Conservation (phyloP, 257 asterid species). For the Apocynum venetum region DNA sequence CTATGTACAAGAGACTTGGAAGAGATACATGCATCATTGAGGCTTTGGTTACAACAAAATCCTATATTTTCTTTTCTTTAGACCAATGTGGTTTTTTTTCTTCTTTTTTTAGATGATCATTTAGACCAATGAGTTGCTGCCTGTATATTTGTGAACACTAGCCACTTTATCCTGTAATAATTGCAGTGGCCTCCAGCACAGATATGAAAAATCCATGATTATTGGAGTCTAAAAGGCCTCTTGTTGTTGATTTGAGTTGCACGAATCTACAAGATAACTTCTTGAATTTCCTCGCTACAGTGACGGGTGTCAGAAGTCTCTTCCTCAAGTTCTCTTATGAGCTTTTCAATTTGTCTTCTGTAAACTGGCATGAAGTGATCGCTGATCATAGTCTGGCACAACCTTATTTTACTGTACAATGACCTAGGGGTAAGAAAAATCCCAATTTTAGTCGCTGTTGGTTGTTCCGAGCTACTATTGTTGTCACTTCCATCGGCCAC, state of each 20-base stretch:
- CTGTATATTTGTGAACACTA: background rate
- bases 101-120: no score
- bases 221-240: background rate
- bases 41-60: background rate
- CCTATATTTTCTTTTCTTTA: background rate
- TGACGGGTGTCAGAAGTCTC: slow-evolving; percentile 28
- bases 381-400: slow-evolving; percentile 85
- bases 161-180: background rate
- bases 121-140: background rate
- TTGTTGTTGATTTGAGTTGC: background rate
- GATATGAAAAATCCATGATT: slow-evolving; percentile 4
- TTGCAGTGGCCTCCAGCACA: background rate
- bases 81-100: background rate
- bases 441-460: slow-evolving; percentile 46
- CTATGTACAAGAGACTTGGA: background rate
- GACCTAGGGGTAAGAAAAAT: slow-evolving; percentile 76
- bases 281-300: slow-evolving; percentile 20
- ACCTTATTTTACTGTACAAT: slow-evolving; percentile 72
- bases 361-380: slow-evolving; percentile 97
- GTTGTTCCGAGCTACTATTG: slow-evolving; percentile 28
- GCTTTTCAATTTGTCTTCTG: slow-evolving; percentile 73
- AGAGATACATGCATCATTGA: background rate
- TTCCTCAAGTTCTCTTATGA: slow-evolving; percentile 56
- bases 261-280: slow-evolving; percentile 14
- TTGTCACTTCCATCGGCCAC: slow-evolving; percentile 26